Conservation (phyloP, 2,329 filamentous ascomycete species). For the Diaporthe australafricana region DNA sequence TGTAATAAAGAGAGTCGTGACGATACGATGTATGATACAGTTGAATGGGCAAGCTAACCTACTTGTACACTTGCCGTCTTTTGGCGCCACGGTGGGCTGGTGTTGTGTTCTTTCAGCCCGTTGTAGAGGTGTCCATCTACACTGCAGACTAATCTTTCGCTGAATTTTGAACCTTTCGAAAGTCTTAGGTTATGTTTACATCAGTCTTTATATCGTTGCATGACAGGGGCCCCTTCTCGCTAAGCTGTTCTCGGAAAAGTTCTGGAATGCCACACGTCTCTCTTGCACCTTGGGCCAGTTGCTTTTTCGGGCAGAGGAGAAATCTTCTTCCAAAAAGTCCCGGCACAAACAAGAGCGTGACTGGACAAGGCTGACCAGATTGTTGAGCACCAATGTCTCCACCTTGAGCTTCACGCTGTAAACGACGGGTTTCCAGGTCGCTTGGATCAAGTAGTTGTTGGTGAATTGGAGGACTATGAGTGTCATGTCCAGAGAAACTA, state of each 20-base stretch:
- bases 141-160: too few relatives aligned
- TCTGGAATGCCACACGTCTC: background rate
- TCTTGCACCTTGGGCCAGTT: slow-evolving; percentile 1
- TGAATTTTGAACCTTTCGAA: too few relatives aligned
- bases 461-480: slow-evolving; percentile 28
- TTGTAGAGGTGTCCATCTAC: too few relatives aligned
- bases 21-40: too few relatives aligned
- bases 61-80: too few relatives aligned
- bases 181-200: too few relatives aligned
- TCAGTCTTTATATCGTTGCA: background rate
- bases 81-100: too few relatives aligned
- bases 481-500: slow-evolving; percentile 45
- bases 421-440: slow-evolving; percentile 31
- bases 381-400: slow-evolving; percentile 30
- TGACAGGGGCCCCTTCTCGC: background rate
- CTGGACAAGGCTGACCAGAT: slow-evolving; percentile 23
- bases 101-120: too few relatives aligned
- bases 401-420: slow-evolving; percentile 34
- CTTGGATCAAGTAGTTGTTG: slow-evolving; percentile 10
- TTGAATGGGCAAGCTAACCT: too few relatives aligned
- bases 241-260: background rate
- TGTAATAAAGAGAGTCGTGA: too few relatives aligned
- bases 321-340: background rate
- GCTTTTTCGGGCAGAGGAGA: background rate
- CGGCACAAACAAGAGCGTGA: slow-evolving; percentile 11